Evolutionary conservation across 805 yeast species (phyloP).

Genomic region (Cyberlindnera mississippiensis): DNA sequence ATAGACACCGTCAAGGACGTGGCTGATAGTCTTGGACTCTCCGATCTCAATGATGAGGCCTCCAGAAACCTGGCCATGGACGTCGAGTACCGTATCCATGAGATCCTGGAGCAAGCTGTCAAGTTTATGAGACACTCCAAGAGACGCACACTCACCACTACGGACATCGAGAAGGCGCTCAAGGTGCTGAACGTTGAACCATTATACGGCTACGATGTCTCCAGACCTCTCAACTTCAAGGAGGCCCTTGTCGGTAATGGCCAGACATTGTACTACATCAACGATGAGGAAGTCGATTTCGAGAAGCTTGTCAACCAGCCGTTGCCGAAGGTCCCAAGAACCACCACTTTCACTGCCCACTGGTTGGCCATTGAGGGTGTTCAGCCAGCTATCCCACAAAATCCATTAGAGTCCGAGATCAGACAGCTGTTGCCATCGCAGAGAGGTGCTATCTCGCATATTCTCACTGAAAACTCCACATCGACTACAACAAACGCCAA

Average conservation of each 20-base stretch:
- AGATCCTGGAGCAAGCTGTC: slow-evolving; percentile 90
- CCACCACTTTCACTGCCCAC: slow-evolving; percentile 88
- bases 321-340: slow-evolving; percentile 90
- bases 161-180: slow-evolving; percentile 79
- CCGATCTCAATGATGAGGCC: slow-evolving; percentile 80
- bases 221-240: slow-evolving; percentile 67
- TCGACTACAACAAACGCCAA: slow-evolving; percentile 28
- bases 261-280: slow-evolving; percentile 87
- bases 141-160: slow-evolving; percentile 72
- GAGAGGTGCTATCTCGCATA: slow-evolving; percentile 77
- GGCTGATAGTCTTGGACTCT: slow-evolving; percentile 85
- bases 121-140: slow-evolving; percentile 95
- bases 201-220: slow-evolving; percentile 76
- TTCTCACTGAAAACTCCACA: slow-evolving; percentile 43
- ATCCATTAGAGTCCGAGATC: slow-evolving; percentile 78
- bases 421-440: slow-evolving; percentile 70
- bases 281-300: slow-evolving; percentile 90
- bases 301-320: slow-evolving; percentile 92
- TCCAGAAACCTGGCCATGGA: slow-evolving; percentile 97
- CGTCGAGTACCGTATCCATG: slow-evolving; percentile 96
- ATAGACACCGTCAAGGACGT: slow-evolving; percentile 95
- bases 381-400: slow-evolving; percentile 96
- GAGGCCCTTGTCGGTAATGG: slow-evolving; percentile 91
- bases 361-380: slow-evolving; percentile 99
- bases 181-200: slow-evolving; percentile 90